These are phyloP conservation scores for Danielozyma ontarioensis DNA, from an alignment of 805 yeast genomes.

Conservation along the genomic window DNA sequence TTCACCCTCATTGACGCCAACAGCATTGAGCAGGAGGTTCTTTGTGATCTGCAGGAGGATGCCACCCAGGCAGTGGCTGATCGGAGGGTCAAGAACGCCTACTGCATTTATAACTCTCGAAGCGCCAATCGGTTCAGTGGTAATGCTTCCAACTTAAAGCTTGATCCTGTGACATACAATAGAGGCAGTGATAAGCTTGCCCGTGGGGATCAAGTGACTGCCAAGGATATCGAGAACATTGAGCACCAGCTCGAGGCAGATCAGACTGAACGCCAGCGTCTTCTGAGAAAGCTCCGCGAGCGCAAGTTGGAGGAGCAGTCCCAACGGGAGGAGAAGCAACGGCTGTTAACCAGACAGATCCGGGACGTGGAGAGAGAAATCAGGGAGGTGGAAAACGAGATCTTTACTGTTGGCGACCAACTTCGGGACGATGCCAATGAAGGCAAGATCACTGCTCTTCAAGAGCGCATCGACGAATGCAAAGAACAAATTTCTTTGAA, in stretches of 20 bases:
- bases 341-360: conserved; percentile 5
- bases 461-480: conserved; percentile 25
- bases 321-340: conserved; percentile 8
- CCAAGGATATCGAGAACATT: conserved; percentile 10
- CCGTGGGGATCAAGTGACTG: conserved; percentile 9
- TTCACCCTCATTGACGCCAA: conserved; percentile 61
- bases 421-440: conserved; percentile 42
- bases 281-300: conserved; percentile 10
- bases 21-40: conserved; percentile 52
- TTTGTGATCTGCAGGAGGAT: conserved; percentile 14
- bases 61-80: not conserved
- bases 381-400: conserved; percentile 14
- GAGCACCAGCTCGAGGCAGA: conserved; percentile 10
- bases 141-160: conserved; percentile 39
- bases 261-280: conserved; percentile 8
- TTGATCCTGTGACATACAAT: conserved; percentile 50
- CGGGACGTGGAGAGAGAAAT: conserved; percentile 1
- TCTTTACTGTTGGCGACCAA: conserved; percentile 30
- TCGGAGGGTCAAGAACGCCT: conserved; percentile 1
- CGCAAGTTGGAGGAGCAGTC: conserved; percentile 9
- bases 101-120: conserved; percentile 27
- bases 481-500: conserved; percentile 21
- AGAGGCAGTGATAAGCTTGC: conserved; percentile 26
- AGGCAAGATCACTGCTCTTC: conserved; percentile 33
- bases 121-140: conserved; percentile 43